Base-by-base conservation (phyloP, 192 early-diverging fungal genomes). In the Linnemannia zychae region DNA sequence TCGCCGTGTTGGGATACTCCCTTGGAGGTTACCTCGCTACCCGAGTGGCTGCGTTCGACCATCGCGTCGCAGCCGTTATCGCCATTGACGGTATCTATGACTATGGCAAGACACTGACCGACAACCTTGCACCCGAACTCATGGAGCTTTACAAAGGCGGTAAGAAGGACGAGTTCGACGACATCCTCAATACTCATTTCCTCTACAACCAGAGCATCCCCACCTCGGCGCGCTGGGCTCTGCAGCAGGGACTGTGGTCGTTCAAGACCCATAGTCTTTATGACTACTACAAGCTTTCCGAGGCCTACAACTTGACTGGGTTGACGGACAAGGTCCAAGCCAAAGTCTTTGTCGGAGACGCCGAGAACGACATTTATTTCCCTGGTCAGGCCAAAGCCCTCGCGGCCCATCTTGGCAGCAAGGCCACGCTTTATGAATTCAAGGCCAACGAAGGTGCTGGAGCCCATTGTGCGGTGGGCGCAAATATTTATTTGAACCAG, bases 11-110 rank as follows among this genome's bases (percentile, higher is more conserved):
- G 75, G 75, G 75, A 76, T 76, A 76, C 65, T 76, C 75, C 66
- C 75, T 76, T 76, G 75, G 75, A 76, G 75, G 75, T 76, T 76
- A 76, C 75, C 75, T 76, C 47, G 75, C 75, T 34, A 76, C 75
- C 36, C 34, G 75, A 76, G 75, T 76, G 75, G 75, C 75, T 36
- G 75, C 75, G 24, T 49, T 76, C 33, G 75, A 76, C 75, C 75
- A 76, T 76, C 75, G 75, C 75, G 75, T 76, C 47, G 75, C 75
- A 65, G 75, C 75, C 4, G 75, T 76, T 76, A 76, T 76, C 31
- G 75, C 75, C 40, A 76, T 76, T 76, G 75, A 76, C 63, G 75
- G 75, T 34, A 76, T 76, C 75, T 76, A 76, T 47, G 75, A 76
- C 75, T 76, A 76, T 67, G 75, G 75, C 75, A 76, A 76, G 75